Base-by-base conservation (phyloP, 164 flowering plant genomes). In the Malania oleifera region DNA sequence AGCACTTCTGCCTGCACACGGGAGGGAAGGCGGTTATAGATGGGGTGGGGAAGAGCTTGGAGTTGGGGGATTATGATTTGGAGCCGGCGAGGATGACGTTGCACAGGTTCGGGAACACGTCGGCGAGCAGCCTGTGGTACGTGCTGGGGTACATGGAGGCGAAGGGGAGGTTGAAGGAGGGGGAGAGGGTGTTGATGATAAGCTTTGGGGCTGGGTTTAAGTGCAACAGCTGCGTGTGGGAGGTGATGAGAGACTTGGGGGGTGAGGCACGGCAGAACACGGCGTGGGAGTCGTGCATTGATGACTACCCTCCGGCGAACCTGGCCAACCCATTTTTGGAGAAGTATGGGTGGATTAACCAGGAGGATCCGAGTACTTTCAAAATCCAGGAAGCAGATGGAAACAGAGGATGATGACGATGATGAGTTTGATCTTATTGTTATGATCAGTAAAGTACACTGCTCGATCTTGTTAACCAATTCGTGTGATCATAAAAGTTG, bases 31-130 rank as follows among this genome's bases (percentile, higher is more conserved):
- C 95, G 4, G 95, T 87, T 35, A 87, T 87, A 11, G 85, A 84
- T 17, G 95, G 80, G 7, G 63, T 84, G 0, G 85, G 80, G 6
- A 38, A 54, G 51, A 78, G 60, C 35, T 70, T 87, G 0, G 68
- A 61, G 24, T 65, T 87, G 0, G 66, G 45, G 0, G 88, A 87
- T 27, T 52, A 76, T 23, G 89, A 87, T 53, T 65, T 87, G 0
- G 95, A 87, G 75, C 91, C 95, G 3, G 80, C 95, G 0, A 63
- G 89, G 35, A 87, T 87, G 95, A 78, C 91, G 0, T 72, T 87
- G 7, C 83, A 84, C 49, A 45, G 95, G 15, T 87, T 73, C 28
- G 95, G 95, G 17, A 87, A 87, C 81, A 87, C 90, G 19, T 84
- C 90, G 5, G 86, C 91, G 1, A 68, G 84, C 44, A 78, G 91